Evolutionary conservation across 192 early-diverging fungal species (phyloP).

Genomic region (Coemansia sp.): DNA sequence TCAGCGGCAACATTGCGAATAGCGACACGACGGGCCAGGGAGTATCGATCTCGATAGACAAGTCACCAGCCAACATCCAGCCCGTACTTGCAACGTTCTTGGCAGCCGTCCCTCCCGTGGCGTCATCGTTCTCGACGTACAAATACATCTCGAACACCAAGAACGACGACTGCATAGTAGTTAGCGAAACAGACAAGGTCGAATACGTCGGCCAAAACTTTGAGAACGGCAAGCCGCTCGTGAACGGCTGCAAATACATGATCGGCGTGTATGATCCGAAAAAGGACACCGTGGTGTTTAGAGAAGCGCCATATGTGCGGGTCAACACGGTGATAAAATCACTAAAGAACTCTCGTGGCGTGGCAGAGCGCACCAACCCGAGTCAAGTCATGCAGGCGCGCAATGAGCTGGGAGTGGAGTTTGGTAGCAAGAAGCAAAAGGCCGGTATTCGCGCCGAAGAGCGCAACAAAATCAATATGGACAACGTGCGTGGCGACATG

Average conservation of each 20-base stretch:
- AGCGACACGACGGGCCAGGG: constrained; percentile 7
- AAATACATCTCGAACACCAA: constrained; percentile 13
- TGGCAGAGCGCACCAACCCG: constrained; percentile 39
- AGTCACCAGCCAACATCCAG: constrained; percentile 35
- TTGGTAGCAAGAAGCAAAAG: constrained; percentile 90
- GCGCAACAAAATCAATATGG: constrained; percentile 83
- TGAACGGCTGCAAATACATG: constrained; percentile 60
- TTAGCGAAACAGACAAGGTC: constrained; percentile 71
- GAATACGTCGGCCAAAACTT: constrained; percentile 74
- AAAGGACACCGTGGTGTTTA: constrained; percentile 68
- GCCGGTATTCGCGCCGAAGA: constrained; percentile 78
- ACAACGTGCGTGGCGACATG: constrained; percentile 62
- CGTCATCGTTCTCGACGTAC: constrained; percentile 47
- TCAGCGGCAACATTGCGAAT: neutral
- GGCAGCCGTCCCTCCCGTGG: constrained; percentile 29
- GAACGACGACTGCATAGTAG: constrained; percentile 47
- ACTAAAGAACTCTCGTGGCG: constrained; percentile 55
- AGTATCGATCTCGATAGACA: constrained; percentile 39
- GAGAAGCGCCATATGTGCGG: constrained; percentile 63
- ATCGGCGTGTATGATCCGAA: constrained; percentile 78
- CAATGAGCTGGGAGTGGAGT: constrained; percentile 83
- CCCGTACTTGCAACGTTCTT: constrained; percentile 50
- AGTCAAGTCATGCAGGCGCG: constrained; percentile 63
- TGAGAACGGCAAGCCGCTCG: constrained; percentile 51
- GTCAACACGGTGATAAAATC: constrained; percentile 71